Base-by-base conservation (phyloP, 1,139 yeast genomes). In the Scheffersomyces segobiensis region DNA sequence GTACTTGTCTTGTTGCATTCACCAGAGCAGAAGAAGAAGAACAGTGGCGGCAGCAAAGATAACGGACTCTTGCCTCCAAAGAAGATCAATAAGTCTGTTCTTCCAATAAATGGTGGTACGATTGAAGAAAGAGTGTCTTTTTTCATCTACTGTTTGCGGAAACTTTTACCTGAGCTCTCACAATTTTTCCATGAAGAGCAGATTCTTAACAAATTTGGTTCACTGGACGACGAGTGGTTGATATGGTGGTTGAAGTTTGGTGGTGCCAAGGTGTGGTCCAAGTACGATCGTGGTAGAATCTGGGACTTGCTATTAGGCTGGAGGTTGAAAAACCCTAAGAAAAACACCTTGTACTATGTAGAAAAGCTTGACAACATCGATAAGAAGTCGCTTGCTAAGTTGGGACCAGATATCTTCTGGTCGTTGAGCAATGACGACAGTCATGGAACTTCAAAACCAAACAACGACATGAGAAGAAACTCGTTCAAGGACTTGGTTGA, bases 191-290 rank as follows among this genome's bases (percentile, higher is more conserved):
- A 86, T 53, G 97, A 92, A 67, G 98, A 93, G 67, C 95, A 89
- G 61, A 85, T 89, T 49, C 74, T 90, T 56, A 80, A 85, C 57
- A 83, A 87, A 53, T 78, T 84, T 63, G 88, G 87, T 50, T 77
- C 85, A 54, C 82, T 84, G 57, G 93, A 91, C 65, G 96, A 91
- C 65, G 96, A 90, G 68, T 93, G 98, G 98, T 78, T 93, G 48
- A 82, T 91, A 49, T 93, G 97, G 97, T 93, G 98, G 98, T 78
- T 93, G 63, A 91, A 93, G 69, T 93, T 91, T 81, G 85, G 91
- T 68, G 98, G 98, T n/a, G 85, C 96, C 14, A 90, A 91, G 72
- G 93, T 89, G 8, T 87, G 96, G 86, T 88, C 93, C 56, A 82
- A 88, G 61, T 81, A 82, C 62, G 97, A 92, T 72, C 76, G 97